A percentile compares a stretch with the other conserved stretches of the same genome.
These are phyloP conservation scores for Aspergillus terreus DNA, from an alignment of 2,329 filamentous ascomycete genomes.

Conservation along the genomic window DNA sequence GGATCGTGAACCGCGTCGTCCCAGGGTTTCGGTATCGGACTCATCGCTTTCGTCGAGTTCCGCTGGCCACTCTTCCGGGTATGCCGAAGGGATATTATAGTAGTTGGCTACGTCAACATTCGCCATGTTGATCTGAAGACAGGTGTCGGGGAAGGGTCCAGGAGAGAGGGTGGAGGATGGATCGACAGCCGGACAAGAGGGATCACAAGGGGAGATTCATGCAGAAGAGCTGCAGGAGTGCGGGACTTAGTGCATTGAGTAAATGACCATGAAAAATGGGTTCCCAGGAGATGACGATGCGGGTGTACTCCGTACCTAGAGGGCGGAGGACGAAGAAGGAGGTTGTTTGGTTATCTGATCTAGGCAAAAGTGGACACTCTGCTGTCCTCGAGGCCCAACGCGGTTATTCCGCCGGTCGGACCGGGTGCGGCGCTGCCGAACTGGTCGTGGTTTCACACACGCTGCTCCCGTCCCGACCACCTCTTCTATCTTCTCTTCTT, in stretches of 20 bases:
- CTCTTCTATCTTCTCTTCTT: constrained; percentile 22
- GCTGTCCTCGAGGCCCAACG: constrained; percentile 12
- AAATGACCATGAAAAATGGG: neutral
- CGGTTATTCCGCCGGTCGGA: constrained; percentile 16
- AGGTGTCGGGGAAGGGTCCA: constrained; percentile 2
- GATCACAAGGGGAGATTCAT: constrained; percentile 8
- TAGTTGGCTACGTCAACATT: constrained; percentile 83
- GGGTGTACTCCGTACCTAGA: neutral
- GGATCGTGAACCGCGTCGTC: constrained; percentile 51
- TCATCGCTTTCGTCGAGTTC: constrained; percentile 71
- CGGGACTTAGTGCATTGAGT: constrained; percentile 1
- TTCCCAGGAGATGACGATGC: neutral
- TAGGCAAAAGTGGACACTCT: constrained; percentile 6
- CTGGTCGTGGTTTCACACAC: constrained; percentile 18
- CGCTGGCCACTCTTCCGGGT: constrained; percentile 79
- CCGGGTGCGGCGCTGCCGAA: constrained; percentile 20
- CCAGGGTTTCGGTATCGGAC: constrained; percentile 54
- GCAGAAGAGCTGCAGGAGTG: constrained; percentile 10
- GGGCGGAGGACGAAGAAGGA: neutral
- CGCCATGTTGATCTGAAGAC: constrained; percentile 46
- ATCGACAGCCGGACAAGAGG: constrained; percentile 7
- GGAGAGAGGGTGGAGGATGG: neutral
- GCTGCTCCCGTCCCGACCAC: constrained; percentile 16
- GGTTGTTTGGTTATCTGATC: constrained; percentile 17
- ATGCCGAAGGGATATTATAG: constrained; percentile 77